Evolutionary conservation across 805 yeast species (phyloP), one percentile per base, ranked within the genome.

Genomic region (Cyberlindnera euphorbiae): DNA sequence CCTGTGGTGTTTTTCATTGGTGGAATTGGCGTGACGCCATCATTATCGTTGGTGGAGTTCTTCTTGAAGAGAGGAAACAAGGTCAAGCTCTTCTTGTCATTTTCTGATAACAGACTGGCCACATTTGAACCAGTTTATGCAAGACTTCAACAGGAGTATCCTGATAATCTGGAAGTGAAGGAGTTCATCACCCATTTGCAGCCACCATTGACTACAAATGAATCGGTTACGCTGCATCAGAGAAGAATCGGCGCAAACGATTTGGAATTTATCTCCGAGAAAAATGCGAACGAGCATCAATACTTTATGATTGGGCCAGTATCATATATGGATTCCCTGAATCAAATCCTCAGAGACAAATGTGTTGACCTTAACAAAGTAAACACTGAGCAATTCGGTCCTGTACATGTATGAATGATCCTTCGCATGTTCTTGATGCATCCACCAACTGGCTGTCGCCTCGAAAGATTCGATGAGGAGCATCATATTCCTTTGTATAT

Each of bases 11-110:
- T 78, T 19, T 58, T 77, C 36, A 66, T 75, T 15, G 82, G 79
- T 31, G 88, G 87, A 35, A 75, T 77, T 38, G 87, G 86, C 43
- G 73, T 76, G 33, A 81, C 87, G 6, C 87, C 88, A 23, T 38
- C 76, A 22, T 47, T 80, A 23, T 64, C 84, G 6, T 69, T 78
- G 52, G 52, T 68, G 14, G 74, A 74, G 49, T 49, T 32, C 33
- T 50, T 44, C 39, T 25, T 49, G 8, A 12, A 34, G 10, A 38
- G 16, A 13, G 51, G 52, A 4, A 37, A 43, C 19, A 15, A 34
- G 1, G 55, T 51, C 8, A 21, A 27, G 4, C 12, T 52, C 4
- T 13, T 42, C 4, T 49, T 41, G 27, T 28, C 41, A 6, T 23
- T 28, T 17, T 12, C 31, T 8, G 14, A 35, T 9, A 15, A 38